These are phyloP conservation scores for Backusella morwellensis DNA, from an alignment of 192 early-diverging fungal species.

Conservation along the genomic window DNA sequence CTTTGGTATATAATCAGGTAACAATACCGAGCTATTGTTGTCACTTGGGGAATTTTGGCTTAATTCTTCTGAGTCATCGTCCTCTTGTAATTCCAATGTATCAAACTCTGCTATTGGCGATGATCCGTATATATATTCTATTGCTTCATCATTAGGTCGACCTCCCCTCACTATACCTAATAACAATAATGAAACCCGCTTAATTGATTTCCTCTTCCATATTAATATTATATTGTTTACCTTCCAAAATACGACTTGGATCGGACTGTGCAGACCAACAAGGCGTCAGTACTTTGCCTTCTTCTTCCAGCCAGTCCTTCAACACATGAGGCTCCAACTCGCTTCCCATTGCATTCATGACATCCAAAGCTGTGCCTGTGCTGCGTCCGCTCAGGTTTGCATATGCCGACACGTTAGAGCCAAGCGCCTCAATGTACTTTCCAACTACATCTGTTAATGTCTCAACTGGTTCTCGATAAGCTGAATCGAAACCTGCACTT, in stretches of 20 bases:
- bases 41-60: background rate
- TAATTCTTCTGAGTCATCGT: conserved; percentile 32
- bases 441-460: conserved; percentile 52
- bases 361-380: conserved; percentile 42
- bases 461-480: conserved; percentile 37
- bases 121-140: conserved; percentile 7
- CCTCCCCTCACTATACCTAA: conserved; percentile 7
- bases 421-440: conserved; percentile 46
- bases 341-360: conserved; percentile 35
- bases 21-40: background rate
- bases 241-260: conserved; percentile 43
- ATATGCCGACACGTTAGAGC: conserved; percentile 42
- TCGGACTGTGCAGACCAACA: conserved; percentile 45
- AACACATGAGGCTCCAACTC: conserved; percentile 39
- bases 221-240: conserved; percentile 23
- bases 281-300: conserved; percentile 37
- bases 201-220: background rate
- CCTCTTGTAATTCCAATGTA: background rate
- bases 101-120: background rate
- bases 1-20: conserved; percentile 23
- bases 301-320: conserved; percentile 46
- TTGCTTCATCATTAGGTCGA: background rate
- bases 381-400: conserved; percentile 47
- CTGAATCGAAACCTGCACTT: conserved; percentile 53
- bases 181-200: background rate